Conservation (phyloP, 495 filamentous ascomycete genomes). For the Penicillium coprophilum region DNA sequence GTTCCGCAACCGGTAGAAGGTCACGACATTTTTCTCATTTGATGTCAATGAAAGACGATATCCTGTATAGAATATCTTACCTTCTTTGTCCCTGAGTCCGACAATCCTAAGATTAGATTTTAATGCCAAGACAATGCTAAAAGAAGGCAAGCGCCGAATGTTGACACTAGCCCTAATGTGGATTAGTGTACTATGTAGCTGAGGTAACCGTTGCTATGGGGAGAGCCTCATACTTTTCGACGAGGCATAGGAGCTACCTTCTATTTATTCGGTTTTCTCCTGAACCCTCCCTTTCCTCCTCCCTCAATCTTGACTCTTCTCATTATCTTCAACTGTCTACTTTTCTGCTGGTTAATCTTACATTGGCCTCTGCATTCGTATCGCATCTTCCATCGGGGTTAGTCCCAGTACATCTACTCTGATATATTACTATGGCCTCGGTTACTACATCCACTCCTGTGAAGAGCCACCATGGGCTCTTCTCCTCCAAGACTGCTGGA, state of each 20-base stretch:
- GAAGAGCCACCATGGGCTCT: conserved; percentile 90
- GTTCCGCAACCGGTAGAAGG: neutral
- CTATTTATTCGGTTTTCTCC: conserved; percentile 43
- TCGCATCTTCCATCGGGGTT: conserved; percentile 17
- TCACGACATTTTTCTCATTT: neutral
- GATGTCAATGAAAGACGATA: neutral
- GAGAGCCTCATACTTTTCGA: conserved; percentile 31
- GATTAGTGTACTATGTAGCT: conserved; percentile 36
- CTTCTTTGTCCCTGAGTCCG: neutral
- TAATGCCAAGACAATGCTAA: conserved; percentile 25
- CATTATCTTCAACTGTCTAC: conserved; percentile 21
- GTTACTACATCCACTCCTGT: conserved; percentile 84
- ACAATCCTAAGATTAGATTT: too few relatives aligned
- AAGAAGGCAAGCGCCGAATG: conserved; percentile 33
- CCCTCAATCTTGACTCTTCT: conserved; percentile 2
- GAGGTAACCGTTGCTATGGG: conserved; percentile 46
- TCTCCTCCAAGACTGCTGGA: conserved; percentile 88
- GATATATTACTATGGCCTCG: conserved; percentile 71
- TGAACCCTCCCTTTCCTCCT: neutral
- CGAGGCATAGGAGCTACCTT: conserved; percentile 23
- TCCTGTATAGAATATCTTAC: neutral
- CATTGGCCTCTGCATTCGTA: conserved; percentile 18
- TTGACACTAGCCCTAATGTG: conserved; percentile 19
- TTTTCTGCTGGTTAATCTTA: conserved; percentile 21
- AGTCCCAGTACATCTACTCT: conserved; percentile 15